Evolutionary conservation across 176 grass and related monocot genomes (phyloP).

Genomic region (Aegilops bicornis): DNA sequence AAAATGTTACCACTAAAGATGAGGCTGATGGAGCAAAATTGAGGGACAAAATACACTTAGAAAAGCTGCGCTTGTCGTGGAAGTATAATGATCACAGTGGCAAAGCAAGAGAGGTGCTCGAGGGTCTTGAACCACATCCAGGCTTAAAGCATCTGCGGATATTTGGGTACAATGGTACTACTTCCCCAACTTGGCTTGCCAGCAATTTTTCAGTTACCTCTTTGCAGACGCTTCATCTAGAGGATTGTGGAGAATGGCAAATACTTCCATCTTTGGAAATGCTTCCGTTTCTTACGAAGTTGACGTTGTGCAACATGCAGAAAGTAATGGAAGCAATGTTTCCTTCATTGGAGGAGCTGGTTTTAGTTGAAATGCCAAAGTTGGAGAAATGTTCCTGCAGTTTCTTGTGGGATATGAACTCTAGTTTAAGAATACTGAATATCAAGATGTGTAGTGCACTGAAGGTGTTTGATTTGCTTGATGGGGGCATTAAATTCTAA

Average conservation of each 20-base stretch:
- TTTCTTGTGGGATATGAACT: not conserved
- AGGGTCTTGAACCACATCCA: conserved; percentile 30
- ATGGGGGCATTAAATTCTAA: not conserved
- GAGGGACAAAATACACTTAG: conserved; percentile 23
- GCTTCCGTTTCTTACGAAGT: not conserved
- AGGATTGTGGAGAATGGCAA: conserved; percentile 14
- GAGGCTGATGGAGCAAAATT: conserved; percentile 16
- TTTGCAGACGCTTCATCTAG: conserved; percentile 32
- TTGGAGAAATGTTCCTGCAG: conserved; percentile 13
- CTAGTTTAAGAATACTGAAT: conserved; percentile 4
- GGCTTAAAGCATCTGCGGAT: conserved; percentile 19
- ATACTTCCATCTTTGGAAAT: not conserved
- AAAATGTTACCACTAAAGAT: not conserved
- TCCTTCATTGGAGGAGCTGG: conserved; percentile 30
- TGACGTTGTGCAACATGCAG: not conserved
- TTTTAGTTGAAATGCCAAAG: not conserved
- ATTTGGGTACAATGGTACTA: conserved; percentile 18
- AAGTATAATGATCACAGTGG: not conserved
- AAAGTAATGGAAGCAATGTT: not conserved
- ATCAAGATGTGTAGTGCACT: not conserved
- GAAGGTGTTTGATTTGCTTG: conserved; percentile 13
- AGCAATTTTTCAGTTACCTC: not conserved
- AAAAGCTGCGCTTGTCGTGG: conserved; percentile 33
- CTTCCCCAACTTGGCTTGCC: conserved; percentile 30
- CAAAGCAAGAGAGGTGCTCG: conserved; percentile 9